Evolutionary conservation across 2,329 filamentous ascomycete genomes (phyloP), one percentile per base, ranked within the genome.

Genomic region (Trichocomaceae sp.): DNA sequence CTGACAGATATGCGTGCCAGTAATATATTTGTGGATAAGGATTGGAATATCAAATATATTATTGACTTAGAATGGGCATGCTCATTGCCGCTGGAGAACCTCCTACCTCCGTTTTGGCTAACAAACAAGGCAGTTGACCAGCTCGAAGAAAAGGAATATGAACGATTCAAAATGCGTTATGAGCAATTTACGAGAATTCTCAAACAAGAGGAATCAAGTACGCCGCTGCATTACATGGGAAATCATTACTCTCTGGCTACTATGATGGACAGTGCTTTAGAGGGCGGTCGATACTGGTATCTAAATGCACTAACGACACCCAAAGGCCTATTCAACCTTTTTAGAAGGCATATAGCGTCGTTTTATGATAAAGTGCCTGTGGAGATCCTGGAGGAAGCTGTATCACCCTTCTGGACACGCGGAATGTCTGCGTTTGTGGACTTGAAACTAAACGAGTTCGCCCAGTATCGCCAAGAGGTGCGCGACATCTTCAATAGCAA

Each of bases 1-100:
- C 59, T 75, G n/a, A 73, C 68, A 23, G 71, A 75, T 55, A 58
- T 75, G 12, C 66, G 74, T 51, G 60, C 61, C 47, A 69, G 66
- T 52, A 74, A 76, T 50, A 66, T 68, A 17, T 64, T 68, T 46
- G 66, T 69, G 7, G 64, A 69, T 48, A 33, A 57, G 3, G 39
- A 68, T 19, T 69, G 61, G 66, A 58, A 65, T 56, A 57, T 67
- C 47, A 66, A 59, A 42, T 45, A 31, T 39, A 20, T 68, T 9
- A 60, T 67, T 50, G 64, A 67, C 47, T 58, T 68, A 7, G 64
- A 69, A 58, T 69, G 59, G 59, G 58, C 62, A 15, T 50, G 47
- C 13, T 37, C 47, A 12, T n/a, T 35, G 12, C 47, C 47, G 2
- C 17, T 35, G 62, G 55, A 67, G 46, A 62, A 60, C n/a, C 39